These are phyloP conservation scores for Pythium volutum DNA, from an alignment of 352 stramenopile species.

Conservation along the genomic window DNA sequence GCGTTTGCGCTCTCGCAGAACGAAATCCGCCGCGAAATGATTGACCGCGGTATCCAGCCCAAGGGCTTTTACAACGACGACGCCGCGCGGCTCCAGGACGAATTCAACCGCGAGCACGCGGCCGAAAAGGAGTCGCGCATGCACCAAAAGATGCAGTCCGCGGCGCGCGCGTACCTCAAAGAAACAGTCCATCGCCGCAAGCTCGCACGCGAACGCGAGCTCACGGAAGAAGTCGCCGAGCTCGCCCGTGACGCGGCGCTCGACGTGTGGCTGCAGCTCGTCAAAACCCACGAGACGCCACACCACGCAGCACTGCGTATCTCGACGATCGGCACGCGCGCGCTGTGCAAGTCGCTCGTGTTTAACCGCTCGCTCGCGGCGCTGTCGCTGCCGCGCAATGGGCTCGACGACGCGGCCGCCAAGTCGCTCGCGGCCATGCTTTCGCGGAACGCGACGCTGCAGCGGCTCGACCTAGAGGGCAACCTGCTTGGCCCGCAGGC, in stretches of 20 bases:
- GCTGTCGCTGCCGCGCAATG: conserved; percentile 66
- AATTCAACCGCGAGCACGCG: conserved; percentile 71
- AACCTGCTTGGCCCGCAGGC: conserved; percentile 55
- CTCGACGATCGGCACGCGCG: conserved; percentile 46
- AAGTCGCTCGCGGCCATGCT: conserved; percentile 61
- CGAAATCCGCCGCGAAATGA: conserved; percentile 82
- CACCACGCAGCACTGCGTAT: conserved; percentile 54
- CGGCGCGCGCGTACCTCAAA: conserved; percentile 69
- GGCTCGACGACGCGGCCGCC: conserved; percentile 57
- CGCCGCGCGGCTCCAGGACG: conserved; percentile 70
- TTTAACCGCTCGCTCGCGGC: conserved; percentile 66
- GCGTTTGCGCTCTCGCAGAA: conserved; percentile 76
- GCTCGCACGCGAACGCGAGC: conserved; percentile 60
- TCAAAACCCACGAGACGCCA: conserved; percentile 50
- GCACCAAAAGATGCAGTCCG: conserved; percentile 63
- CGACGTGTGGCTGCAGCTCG: conserved; percentile 70
- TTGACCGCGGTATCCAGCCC: conserved; percentile 79
- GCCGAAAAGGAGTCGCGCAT: conserved; percentile 61
- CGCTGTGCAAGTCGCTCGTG: conserved; percentile 64
- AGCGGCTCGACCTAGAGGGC: conserved; percentile 63
- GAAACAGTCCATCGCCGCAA: conserved; percentile 75
- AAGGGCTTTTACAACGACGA: conserved; percentile 87
- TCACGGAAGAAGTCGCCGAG: conserved; percentile 74
- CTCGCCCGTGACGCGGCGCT: conserved; percentile 59
- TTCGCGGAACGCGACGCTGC: conserved; percentile 56